Evolutionary conservation across 2,329 filamentous ascomycete genomes (phyloP), one percentile per base, ranked within the genome.

Genomic region (Trichophyton simii): DNA sequence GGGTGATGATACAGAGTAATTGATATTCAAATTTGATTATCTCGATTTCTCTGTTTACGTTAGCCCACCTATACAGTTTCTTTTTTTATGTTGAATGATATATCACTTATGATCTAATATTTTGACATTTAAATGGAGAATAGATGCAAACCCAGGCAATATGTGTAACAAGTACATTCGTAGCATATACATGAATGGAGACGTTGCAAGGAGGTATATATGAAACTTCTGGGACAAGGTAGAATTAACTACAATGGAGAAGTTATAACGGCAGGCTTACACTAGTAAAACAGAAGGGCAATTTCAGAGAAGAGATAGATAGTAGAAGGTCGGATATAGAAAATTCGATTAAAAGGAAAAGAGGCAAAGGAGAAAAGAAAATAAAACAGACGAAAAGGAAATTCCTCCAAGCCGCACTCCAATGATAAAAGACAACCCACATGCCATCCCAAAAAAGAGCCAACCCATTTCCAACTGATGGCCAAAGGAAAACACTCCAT

Each of bases 391-490:
- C 11, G 38, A 42, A 48, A 62, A 59, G 31, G 60, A 50, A 54
- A 64, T 59, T 63, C 63, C 63, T 62, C 59, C 63, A 64, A 64
- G 61, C 63, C 63, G 44, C 63, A 64, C 63, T 64, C 63, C 63
- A 38, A 64, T 59, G 25, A 38, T 38, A 38, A 38, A 58, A 58
- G 41, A 58, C n/a, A 63, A 64, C 55, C 63, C 63, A 59, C 63
- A 61, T 62, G 54, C 61, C 61, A 61, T 64, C 61, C 63, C 63
- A 64, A 62, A 60, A 60, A 62, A 59, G 62, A 59, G 58, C 63
- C 63, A 62, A 64, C 61, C 63, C 61, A 62, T 57, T 58, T 50
- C 59, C 63, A 59, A 64, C 61, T 60, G 58, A 64, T 60, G 60
- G 63, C 63, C 63, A 62, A 64, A 60, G 41, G 44, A 64, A 61